phyloP scores from a whole-genome alignment of 225 moss, liverwort and hornwort species.

The Asterella californica region DNA sequence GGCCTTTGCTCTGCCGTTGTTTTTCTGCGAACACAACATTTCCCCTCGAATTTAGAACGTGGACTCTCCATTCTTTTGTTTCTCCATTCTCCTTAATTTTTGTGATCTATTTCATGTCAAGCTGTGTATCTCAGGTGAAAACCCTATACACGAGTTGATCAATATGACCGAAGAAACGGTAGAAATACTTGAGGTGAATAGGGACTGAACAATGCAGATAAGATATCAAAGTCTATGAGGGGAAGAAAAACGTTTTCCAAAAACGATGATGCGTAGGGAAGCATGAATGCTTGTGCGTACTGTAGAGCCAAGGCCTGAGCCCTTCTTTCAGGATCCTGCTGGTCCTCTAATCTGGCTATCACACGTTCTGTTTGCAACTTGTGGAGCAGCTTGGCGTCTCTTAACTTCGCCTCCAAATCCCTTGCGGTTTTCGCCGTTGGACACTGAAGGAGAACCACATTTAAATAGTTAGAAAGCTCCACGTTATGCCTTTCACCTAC shows the following conservation, averaged over 20 bases:
- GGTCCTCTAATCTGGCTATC: constrained; percentile 3
- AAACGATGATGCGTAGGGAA: background rate
- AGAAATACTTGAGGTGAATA: no score
- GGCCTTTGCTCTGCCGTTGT: constrained; percentile 60
- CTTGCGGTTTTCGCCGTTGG: constrained; percentile 32
- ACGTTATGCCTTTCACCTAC: background rate
- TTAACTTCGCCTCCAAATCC: constrained; percentile 38
- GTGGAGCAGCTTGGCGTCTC: constrained; percentile 14
- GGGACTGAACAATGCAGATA: no score
- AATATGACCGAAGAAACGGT: no score
- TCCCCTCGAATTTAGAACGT: background rate
- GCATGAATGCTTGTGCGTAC: constrained; percentile 3
- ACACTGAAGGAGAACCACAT: constrained; percentile 20
- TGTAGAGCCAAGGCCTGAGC: background rate
- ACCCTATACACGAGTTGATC: no score
- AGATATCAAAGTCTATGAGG: no score
- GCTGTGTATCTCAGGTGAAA: no score
- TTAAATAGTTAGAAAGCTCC: background rate
- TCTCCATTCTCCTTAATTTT: background rate
- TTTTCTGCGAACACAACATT: constrained; percentile 12
- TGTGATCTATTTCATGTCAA: no score
- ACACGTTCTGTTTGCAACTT: constrained; percentile 23
- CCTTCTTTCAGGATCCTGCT: constrained; percentile 11
- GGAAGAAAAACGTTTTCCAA: background rate
- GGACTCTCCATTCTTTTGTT: background rate